A percentile compares a stretch with the other conserved stretches of the same genome.
phyloP scores from a whole-genome alignment of 2,329 filamentous ascomycete genomes.

The Calonectria crousiana region DNA sequence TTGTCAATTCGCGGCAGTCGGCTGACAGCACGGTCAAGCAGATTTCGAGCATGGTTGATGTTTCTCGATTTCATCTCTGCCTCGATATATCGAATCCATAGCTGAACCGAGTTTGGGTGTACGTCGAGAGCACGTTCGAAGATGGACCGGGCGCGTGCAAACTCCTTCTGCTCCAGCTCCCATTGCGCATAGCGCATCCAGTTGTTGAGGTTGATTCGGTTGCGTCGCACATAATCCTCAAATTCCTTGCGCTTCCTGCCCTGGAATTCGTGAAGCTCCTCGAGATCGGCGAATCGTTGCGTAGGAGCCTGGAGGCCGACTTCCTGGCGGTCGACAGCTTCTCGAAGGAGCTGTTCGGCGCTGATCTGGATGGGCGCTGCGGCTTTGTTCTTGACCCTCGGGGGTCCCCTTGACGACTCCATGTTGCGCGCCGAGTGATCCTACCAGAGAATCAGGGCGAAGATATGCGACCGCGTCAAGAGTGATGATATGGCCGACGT shows the following conservation, averaged over 20 bases:
- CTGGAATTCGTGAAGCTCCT: slow-evolving; percentile 98
- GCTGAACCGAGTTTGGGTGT: slow-evolving; percentile 84
- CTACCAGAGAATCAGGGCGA: not conserved
- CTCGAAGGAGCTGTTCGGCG: slow-evolving; percentile 95
- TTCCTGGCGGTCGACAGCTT: slow-evolving; percentile 97
- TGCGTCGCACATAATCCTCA: slow-evolving; percentile 96
- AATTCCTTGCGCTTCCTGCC: slow-evolving; percentile 96
- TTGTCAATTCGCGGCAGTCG: slow-evolving; percentile 93
- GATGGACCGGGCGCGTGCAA: slow-evolving; percentile 87
- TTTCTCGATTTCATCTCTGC: slow-evolving; percentile 93
- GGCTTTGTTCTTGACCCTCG: slow-evolving; percentile 98
- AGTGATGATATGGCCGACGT: slow-evolving; percentile 10
- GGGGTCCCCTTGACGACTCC: slow-evolving; percentile 92
- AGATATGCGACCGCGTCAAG: not conserved
- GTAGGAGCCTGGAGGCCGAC: slow-evolving; percentile 88
- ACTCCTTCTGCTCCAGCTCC: slow-evolving; percentile 99
- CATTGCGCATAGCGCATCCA: slow-evolving; percentile 98
- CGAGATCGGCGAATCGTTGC: slow-evolving; percentile 94
- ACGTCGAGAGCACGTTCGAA: slow-evolving; percentile 97
- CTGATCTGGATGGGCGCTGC: slow-evolving; percentile 92
- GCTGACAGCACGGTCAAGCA: slow-evolving; percentile 94
- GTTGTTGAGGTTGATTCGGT: slow-evolving; percentile 96
- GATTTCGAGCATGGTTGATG: slow-evolving; percentile 95
- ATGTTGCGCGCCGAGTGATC: slow-evolving; percentile 63
- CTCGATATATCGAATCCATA: slow-evolving; percentile 96